Evolutionary conservation across 192 early-diverging fungal species (phyloP), one percentile per base, ranked within the genome.

Genomic region (Entophlyctis luteolus): DNA sequence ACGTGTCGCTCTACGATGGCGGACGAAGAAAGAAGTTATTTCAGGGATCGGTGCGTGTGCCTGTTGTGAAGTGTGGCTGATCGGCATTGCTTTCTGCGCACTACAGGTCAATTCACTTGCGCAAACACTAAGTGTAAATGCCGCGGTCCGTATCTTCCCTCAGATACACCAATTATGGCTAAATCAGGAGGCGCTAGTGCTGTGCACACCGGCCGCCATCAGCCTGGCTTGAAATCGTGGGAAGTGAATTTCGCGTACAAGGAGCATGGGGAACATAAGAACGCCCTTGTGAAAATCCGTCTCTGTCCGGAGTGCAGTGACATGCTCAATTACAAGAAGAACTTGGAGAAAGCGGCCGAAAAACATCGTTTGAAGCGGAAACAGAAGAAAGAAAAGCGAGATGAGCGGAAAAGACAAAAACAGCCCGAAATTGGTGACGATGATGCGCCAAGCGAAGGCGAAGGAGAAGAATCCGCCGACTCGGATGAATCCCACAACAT

Each of bases 201-300:
- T n/a, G n/a, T 42, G n/a, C 18, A 39, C 34, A 22, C 16, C 32
- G 27, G n/a, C 33, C 67, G 10, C 27, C n/a, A 52, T 63, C 12
- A 62, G 69, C 33, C 62, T 8, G 68, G 72, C 3, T 70, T 94
- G 18, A 68, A 81, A 35, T 87, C 87, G 34, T 94, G 92, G 92
- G 92, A 94, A 70, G 88, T 94, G 12, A 91, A 91, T 62, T 94
- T 94, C 70, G 86, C 68, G 6, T 94, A 93, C 74, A 68, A 87
- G 25, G 92, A 94, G 70, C 79, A 79, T 50, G 81, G 80, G 0
- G 76, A 84, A 59, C 78, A 84, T 56, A 90, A 91, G 70, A 90
- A 90, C 59, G 92, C 90, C 3, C 71, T 94, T 47, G 90, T 93
- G 35, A 94, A 94, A 62, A 59, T 94, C 29, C 73, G 91, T 52